Conservation (phyloP, 2,329 filamentous ascomycete species). For the Hypoxylon sp. region DNA sequence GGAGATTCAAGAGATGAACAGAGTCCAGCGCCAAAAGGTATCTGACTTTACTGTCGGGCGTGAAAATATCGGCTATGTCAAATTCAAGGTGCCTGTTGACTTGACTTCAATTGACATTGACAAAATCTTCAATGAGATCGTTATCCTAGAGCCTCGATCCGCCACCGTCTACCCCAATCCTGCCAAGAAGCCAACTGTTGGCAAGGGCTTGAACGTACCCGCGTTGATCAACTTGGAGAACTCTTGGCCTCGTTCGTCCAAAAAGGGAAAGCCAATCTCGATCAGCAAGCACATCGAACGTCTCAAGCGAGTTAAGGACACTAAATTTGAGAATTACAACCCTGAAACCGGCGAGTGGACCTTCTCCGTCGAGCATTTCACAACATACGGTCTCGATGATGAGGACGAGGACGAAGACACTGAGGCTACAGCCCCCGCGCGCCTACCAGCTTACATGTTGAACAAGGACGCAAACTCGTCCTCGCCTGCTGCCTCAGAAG, state of each 20-base stretch:
- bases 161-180: conserved; percentile 89
- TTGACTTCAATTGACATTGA: conserved; percentile 84
- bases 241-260: conserved; percentile 84
- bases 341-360: conserved; percentile 86
- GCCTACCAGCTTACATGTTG: conserved; percentile 43
- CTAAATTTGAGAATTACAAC: conserved; percentile 86
- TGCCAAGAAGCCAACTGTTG: conserved; percentile 83
- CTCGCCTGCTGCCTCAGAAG: conserved; percentile 24
- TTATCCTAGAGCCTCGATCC: conserved; percentile 81
- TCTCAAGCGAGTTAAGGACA: conserved; percentile 83
- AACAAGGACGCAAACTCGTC: conserved; percentile 49
- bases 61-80: conserved; percentile 82
- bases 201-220: conserved; percentile 92
- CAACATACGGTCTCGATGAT: conserved; percentile 91
- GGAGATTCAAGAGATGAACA: conserved; percentile 84
- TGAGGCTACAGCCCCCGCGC: conserved; percentile 60
- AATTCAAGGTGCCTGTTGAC: conserved; percentile 86
- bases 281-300: conserved; percentile 87
- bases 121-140: conserved; percentile 82
- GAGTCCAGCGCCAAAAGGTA: conserved; percentile 82
- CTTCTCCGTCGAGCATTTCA: conserved; percentile 96
- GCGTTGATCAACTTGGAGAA: conserved; percentile 90
- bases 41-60: conserved; percentile 85
- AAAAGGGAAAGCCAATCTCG: conserved; percentile 73
- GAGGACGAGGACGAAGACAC: conserved; percentile 78